Percentiles rank a stretch among this genome's conserved stretches.
phyloP scores from a whole-genome alignment of 2,329 filamentous ascomycete species.

The Epichloe sp. region DNA sequence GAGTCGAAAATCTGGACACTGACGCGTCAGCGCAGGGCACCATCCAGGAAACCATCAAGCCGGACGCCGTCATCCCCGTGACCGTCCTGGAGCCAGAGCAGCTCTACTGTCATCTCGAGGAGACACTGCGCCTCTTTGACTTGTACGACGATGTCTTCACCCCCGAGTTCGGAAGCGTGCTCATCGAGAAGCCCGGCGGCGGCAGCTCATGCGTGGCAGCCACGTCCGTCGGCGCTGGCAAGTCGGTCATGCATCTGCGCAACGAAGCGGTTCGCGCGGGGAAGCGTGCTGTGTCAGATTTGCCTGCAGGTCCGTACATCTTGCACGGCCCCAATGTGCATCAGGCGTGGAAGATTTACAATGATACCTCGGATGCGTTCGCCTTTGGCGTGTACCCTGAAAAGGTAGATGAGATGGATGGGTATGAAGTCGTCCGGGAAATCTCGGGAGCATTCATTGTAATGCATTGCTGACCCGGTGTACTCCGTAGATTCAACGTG shows the following conservation, averaged over 20 bases:
- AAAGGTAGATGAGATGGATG: conserved; percentile 6
- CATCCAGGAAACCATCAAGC: conserved; percentile 28
- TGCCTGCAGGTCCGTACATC: conserved; percentile 29
- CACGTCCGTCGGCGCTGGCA: not conserved
- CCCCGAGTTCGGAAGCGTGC: conserved; percentile 23
- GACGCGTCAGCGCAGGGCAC: conserved; percentile 17
- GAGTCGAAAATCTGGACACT: not conserved
- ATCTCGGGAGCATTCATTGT: not conserved
- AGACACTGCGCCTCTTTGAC: conserved; percentile 19
- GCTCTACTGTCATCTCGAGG: conserved; percentile 23
- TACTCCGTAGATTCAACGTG: not conserved
- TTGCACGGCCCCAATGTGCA: conserved; percentile 27
- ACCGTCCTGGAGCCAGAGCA: conserved; percentile 26
- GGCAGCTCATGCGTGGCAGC: conserved; percentile 6
- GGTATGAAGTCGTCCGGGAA: not conserved
- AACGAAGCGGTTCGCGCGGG: conserved; percentile 12
- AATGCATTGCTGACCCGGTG: not conserved
- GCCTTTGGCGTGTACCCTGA: conserved; percentile 24
- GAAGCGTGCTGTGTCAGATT: conserved; percentile 8
- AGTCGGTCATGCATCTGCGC: conserved; percentile 1
- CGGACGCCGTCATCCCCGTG: conserved; percentile 27
- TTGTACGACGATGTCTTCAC: conserved; percentile 26
- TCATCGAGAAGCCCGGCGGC: conserved; percentile 24
- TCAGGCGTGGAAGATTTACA: conserved; percentile 28
- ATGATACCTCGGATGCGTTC: conserved; percentile 24